Evolutionary conservation across 148 eudicot species (phyloP), one percentile per base, ranked within the genome.

Genomic region (Rhododendron vialii): DNA sequence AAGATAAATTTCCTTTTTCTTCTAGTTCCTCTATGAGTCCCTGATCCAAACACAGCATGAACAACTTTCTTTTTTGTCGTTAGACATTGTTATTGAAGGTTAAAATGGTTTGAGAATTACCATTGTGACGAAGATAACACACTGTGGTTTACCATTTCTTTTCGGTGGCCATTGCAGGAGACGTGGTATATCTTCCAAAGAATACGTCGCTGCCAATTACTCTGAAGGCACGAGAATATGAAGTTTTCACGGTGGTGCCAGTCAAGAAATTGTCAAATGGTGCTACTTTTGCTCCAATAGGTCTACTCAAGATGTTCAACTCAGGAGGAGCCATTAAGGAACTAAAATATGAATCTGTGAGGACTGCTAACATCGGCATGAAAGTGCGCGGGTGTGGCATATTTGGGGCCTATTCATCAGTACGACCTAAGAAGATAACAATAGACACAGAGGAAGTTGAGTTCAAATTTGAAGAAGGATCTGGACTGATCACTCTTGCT

Each of bases 311-410:
- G 71, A 94, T 96, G 98, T 93, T 94, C 87, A 96, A 96, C 41
- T 92, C 98, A 12, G 96, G 98, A 85, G 98, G 94, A 76, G 96
- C 98, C 80, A 91, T 94, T 18, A 92, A 91, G 86, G 91, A 87
- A 24, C 26, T 93, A 71, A 87, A 87, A 11, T 92, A 93, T 41
- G 94, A 93, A 83, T 12, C 89, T 14, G 90, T 87, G 28, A 83
- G 82, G 83, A 85, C 80, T 30, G 87, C 86, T 55, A 84, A 73
- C 13, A 88, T 93, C 3, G 59, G 45, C 83, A 73, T 94, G 81
- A 90, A 87, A 86, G 92, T 92, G 55, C 92, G 91, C 3, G 98
- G 98, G 7, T 93, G 94, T 79, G 98, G 98, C 48, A 24, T 77
- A 9, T 93, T 96, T 84, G 98, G 98, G 82, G 94, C 94, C 36